Evolutionary conservation across 768 basidiomycete species (phyloP).

Genomic region (Strobilomyces confusus): DNA sequence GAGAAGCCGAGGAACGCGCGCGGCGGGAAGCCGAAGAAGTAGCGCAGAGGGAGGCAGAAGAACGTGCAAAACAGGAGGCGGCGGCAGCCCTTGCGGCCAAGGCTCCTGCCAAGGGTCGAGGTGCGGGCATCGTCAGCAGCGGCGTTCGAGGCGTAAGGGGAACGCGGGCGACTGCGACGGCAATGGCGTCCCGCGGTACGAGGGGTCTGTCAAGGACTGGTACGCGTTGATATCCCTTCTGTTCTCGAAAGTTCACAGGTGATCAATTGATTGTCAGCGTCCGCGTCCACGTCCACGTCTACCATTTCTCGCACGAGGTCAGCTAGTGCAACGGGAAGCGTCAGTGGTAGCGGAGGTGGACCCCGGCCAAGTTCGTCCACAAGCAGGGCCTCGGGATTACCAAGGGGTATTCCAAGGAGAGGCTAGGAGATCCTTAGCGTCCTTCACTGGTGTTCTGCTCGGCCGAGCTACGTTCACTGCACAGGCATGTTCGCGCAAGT

Average conservation of each 20-base stretch:
- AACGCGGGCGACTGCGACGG: slow-evolving; percentile 57
- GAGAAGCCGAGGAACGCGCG: slow-evolving; percentile 39
- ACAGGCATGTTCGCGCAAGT: not conserved
- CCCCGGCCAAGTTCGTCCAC: slow-evolving; percentile 22
- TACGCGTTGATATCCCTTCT: slow-evolving; percentile 17
- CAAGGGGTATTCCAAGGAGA: slow-evolving; percentile 25
- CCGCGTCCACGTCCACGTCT: slow-evolving; percentile 16
- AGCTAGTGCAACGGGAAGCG: slow-evolving; percentile 26
- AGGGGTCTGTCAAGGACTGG: slow-evolving; percentile 39
- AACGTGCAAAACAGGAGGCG: slow-evolving; percentile 47
- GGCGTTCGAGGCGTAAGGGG: slow-evolving; percentile 70
- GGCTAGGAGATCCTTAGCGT: slow-evolving; percentile 8
- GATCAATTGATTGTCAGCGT: too few relatives aligned
- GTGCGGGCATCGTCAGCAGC: slow-evolving; percentile 45
- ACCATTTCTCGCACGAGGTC: slow-evolving; percentile 22
- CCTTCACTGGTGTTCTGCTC: not conserved
- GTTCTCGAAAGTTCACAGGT: slow-evolving; percentile 3
- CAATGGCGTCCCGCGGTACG: slow-evolving; percentile 40
- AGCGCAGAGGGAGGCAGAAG: slow-evolving; percentile 44
- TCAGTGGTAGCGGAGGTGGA: slow-evolving; percentile 16
- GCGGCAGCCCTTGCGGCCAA: slow-evolving; percentile 33
- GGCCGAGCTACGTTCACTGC: not conserved
- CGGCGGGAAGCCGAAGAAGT: slow-evolving; percentile 29
- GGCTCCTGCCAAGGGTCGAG: slow-evolving; percentile 36
- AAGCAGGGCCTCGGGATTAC: slow-evolving; percentile 24